Evolutionary conservation across 2,329 filamentous ascomycete species (phyloP).

Genomic region (Albophoma yamanashiensis): DNA sequence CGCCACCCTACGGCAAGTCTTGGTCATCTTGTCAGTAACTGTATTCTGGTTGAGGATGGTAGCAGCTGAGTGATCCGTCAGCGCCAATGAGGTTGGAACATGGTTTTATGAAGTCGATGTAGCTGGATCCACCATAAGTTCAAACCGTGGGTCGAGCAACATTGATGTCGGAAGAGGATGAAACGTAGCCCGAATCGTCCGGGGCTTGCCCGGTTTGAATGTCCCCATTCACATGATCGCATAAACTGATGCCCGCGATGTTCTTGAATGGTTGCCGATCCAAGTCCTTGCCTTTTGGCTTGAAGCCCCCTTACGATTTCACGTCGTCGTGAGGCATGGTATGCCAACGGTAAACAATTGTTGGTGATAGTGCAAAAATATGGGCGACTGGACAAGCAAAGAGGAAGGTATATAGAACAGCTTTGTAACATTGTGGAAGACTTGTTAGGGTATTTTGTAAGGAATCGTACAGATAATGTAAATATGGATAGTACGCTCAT

Average conservation of each 20-base stretch:
- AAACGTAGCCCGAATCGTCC: neutral
- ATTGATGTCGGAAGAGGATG: neutral
- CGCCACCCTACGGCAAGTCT: neutral
- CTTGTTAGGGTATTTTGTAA: neutral
- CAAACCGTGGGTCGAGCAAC: neutral
- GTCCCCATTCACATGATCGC: neutral
- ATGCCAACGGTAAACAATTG: neutral
- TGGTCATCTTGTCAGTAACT: neutral
- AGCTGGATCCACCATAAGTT: neutral
- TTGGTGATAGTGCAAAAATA: neutral
- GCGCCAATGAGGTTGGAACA: neutral
- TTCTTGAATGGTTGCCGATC: neutral
- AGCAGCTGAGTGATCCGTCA: neutral
- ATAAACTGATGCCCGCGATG: neutral
- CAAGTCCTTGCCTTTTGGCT: neutral
- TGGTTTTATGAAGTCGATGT: neutral
- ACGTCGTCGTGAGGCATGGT: neutral
- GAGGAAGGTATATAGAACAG: neutral
- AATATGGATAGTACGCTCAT: too few relatives aligned
- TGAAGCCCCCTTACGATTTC: neutral
- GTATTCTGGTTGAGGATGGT: neutral
- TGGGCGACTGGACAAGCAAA: neutral
- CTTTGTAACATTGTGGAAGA: neutral
- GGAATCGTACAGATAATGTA: too few relatives aligned
- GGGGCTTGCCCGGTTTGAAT: neutral